Conservation (phyloP, 2,329 filamentous ascomycete genomes). For the Cladorrhinum sp. region DNA sequence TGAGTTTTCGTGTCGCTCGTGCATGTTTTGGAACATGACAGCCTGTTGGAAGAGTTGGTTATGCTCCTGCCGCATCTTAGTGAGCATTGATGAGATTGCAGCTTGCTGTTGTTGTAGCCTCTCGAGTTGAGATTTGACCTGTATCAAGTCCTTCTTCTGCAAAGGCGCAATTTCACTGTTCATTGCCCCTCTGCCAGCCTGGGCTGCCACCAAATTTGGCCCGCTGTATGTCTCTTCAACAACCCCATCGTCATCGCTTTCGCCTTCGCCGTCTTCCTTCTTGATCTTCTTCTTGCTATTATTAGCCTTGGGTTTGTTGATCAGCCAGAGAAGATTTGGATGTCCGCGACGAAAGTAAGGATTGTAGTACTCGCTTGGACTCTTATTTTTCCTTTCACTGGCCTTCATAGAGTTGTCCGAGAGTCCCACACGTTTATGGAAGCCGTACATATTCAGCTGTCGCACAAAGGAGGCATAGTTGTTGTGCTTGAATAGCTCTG, state of each 20-base stretch:
- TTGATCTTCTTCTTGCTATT: conserved; percentile 53
- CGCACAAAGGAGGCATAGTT: conserved; percentile 96
- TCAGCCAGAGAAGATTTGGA: conserved; percentile 90
- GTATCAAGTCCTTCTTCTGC: conserved; percentile 69
- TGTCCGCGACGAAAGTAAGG: conserved; percentile 92
- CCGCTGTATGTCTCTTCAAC: conserved; percentile 40
- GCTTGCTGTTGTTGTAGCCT: conserved; percentile 83
- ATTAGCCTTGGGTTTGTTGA: conserved; percentile 87
- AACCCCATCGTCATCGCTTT: conserved; percentile 64
- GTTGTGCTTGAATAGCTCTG: conserved; percentile 98
- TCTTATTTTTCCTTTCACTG: conserved; percentile 95
- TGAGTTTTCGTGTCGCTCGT: conserved; percentile 95
- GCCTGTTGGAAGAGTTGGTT: conserved; percentile 85
- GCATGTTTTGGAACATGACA: conserved; percentile 81
- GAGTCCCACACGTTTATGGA: conserved; percentile 90
- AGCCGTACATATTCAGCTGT: conserved; percentile 96
- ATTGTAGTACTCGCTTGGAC: conserved; percentile 96
- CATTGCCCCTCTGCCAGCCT: conserved; percentile 16
- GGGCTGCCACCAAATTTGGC: conserved; percentile 19
- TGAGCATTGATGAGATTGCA: conserved; percentile 79
- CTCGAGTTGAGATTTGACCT: conserved; percentile 75
- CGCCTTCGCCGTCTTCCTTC: conserved; percentile 64
- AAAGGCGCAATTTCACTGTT: conserved; percentile 47
- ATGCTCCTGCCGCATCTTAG: conserved; percentile 78
- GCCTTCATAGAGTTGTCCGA: conserved; percentile 98